Evolutionary conservation across 805 yeast species (phyloP).

Genomic region (Starmerella potacharoeniae): DNA sequence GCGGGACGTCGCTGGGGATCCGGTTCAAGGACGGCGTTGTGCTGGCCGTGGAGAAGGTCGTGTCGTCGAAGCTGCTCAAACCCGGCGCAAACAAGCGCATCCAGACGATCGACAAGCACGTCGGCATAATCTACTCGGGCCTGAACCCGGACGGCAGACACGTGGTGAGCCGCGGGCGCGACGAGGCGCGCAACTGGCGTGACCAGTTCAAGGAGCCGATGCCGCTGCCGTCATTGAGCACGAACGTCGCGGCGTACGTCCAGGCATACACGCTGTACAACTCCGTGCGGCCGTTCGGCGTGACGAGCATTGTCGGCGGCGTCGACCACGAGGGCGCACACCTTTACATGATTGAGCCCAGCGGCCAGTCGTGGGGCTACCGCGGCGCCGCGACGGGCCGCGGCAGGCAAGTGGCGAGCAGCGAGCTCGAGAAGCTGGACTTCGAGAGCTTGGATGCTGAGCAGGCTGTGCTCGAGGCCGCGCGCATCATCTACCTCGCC

Average conservation of each 20-base stretch:
- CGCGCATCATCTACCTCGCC: constrained; percentile 81
- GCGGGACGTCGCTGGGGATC: constrained; percentile 90
- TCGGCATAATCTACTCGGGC: constrained; percentile 93
- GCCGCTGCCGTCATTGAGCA: constrained; percentile 70
- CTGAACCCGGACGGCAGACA: constrained; percentile 94
- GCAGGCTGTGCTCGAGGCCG: constrained; percentile 89
- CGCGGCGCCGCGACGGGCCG: constrained; percentile 96
- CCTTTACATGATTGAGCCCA: constrained; percentile 93
- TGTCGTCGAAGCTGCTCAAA: constrained; percentile 74
- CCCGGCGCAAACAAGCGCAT: constrained; percentile 83
- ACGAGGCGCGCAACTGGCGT: constrained; percentile 74
- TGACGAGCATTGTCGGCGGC: constrained; percentile 87
- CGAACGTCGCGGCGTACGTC: constrained; percentile 78
- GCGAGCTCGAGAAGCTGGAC: constrained; percentile 85
- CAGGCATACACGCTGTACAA: constrained; percentile 93
- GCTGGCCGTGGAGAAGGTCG: constrained; percentile 92
- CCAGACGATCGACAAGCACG: constrained; percentile 84
- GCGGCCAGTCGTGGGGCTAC: constrained; percentile 97
- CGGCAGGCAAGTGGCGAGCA: constrained; percentile 96
- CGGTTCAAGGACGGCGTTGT: constrained; percentile 88
- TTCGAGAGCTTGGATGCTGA: constrained; percentile 53
- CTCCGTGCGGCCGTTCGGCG: constrained; percentile 96
- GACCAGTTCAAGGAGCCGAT: constrained; percentile 64
- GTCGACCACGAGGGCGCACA: constrained; percentile 84
- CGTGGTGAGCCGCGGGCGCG: constrained; percentile 82